These are phyloP conservation scores for Verruconis gallopava DNA, from an alignment of 2,329 filamentous ascomycete species.

Conservation along the genomic window DNA sequence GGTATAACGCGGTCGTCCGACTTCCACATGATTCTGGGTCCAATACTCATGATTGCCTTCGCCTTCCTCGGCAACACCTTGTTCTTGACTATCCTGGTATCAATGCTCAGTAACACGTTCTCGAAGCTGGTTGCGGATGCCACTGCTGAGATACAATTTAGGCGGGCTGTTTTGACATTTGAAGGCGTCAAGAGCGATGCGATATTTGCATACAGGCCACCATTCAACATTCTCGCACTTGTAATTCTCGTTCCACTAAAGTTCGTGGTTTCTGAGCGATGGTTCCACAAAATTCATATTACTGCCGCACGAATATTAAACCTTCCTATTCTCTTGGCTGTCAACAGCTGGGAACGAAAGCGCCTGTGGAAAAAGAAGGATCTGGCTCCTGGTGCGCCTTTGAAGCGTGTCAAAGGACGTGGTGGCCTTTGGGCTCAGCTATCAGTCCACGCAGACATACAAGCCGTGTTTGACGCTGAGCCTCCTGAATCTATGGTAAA, in stretches of 20 bases:
- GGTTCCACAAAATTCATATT: slow-evolving; percentile 87
- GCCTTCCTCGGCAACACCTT: slow-evolving; percentile 77
- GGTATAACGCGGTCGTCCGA: slow-evolving; percentile 46
- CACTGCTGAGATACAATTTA: slow-evolving; percentile 72
- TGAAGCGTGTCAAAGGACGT: slow-evolving; percentile 28
- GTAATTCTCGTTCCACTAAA: slow-evolving; percentile 64
- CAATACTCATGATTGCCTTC: slow-evolving; percentile 68
- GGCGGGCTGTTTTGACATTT: slow-evolving; percentile 66
- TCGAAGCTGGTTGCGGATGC: slow-evolving; percentile 64
- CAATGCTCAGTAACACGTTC: slow-evolving; percentile 77
- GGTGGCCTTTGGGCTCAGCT: slow-evolving; percentile 22
- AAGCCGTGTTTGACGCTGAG: slow-evolving; percentile 58
- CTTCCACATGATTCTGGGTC: slow-evolving; percentile 70
- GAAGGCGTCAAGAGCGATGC: slow-evolving; percentile 78
- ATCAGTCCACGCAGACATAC: slow-evolving; percentile 57
- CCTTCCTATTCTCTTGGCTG: slow-evolving; percentile 57
- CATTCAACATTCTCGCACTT: slow-evolving; percentile 71
- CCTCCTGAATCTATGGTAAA: slow-evolving; percentile 45
- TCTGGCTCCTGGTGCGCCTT: slow-evolving; percentile 21
- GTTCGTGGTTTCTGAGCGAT: slow-evolving; percentile 62
- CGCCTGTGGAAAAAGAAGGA: slow-evolving; percentile 47
- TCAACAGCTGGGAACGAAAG: slow-evolving; percentile 57
- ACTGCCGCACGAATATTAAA: slow-evolving; percentile 62
- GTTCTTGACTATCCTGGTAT: slow-evolving; percentile 79
- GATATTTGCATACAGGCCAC: slow-evolving; percentile 69